These are phyloP conservation scores for Aspergillus haitiensis DNA, from an alignment of 495 filamentous ascomycete species.

Conservation along the genomic window DNA sequence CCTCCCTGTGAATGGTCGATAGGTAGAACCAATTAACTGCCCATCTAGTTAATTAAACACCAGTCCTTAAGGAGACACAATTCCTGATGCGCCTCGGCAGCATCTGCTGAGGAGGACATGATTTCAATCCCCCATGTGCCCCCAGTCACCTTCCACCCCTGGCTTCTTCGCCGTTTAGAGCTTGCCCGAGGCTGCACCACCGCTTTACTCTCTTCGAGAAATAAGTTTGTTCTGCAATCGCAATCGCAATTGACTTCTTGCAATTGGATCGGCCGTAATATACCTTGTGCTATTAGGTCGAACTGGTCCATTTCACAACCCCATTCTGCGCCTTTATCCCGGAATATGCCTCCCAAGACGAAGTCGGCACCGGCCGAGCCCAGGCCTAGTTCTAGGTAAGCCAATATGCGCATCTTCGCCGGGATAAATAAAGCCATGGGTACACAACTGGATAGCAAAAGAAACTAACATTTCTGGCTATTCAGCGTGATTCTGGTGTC, in stretches of 20 bases:
- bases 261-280: not conserved
- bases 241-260: not conserved
- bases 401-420: not conserved
- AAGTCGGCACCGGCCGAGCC: conserved; percentile 33
- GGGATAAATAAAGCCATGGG: not conserved
- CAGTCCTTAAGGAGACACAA: not conserved
- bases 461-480: not conserved
- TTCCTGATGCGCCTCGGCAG: conserved; percentile 12
- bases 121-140: conserved; percentile 11
- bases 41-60: not conserved
- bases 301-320: conserved; percentile 15
- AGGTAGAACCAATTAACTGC: not conserved
- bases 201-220: conserved; percentile 11
- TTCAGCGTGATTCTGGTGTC: conserved; percentile 81
- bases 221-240: not conserved
- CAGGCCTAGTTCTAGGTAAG: conserved; percentile 40
- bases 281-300: conserved; percentile 2
- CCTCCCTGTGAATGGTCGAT: not conserved
- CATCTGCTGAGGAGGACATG: conserved; percentile 16
- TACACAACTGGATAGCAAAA: too few species aligned
- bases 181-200: conserved; percentile 18
- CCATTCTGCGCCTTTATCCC: conserved; percentile 6
- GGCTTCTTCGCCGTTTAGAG: conserved; percentile 3
- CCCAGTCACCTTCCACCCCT: conserved; percentile 8
- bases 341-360: conserved; percentile 26